These are phyloP conservation scores for Alternaria sp. DNA, from an alignment of 2,329 filamentous ascomycete species.

Conservation along the genomic window DNA sequence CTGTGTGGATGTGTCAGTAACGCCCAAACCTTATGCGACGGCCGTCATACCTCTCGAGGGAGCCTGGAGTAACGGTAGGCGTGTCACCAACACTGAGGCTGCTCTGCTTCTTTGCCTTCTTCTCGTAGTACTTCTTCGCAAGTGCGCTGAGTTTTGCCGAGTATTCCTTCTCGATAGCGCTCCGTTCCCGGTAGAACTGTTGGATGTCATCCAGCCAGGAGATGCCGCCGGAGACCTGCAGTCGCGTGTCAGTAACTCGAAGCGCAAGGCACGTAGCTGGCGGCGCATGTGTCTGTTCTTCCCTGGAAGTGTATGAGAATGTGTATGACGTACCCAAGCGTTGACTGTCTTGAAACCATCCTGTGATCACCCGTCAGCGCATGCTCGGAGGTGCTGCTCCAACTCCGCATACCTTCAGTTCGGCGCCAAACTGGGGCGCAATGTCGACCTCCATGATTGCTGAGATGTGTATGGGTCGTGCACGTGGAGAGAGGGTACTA, in stretches of 20 bases:
- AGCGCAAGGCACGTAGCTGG: conserved; percentile 6
- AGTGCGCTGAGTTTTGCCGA: conserved; percentile 83
- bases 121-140: conserved; percentile 96
- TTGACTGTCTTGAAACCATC: conserved; percentile 97
- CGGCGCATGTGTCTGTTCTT: conserved; percentile 10
- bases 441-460: conserved; percentile 78
- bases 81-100: conserved; percentile 91
- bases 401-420: conserved; percentile 76
- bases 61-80: conserved; percentile 90
- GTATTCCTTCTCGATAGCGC: conserved; percentile 96
- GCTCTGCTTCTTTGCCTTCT: conserved; percentile 89
- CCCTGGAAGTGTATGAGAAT: not conserved
- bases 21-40: not conserved
- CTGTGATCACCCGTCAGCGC: conserved; percentile 56
- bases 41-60: conserved; percentile 75
- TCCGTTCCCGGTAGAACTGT: conserved; percentile 94
- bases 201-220: conserved; percentile 96
- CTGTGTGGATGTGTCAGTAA: conserved; percentile 53
- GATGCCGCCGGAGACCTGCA: conserved; percentile 79
- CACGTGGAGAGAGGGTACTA: conserved; percentile 26
- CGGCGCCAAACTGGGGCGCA: conserved; percentile 86
- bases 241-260: conserved; percentile 30
- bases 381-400: conserved; percentile 22
- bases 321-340: conserved; percentile 69
- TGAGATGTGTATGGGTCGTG: conserved; percentile 17